Conservation (phyloP, 345 rosid genomes). For the Syzygium jambos region DNA sequence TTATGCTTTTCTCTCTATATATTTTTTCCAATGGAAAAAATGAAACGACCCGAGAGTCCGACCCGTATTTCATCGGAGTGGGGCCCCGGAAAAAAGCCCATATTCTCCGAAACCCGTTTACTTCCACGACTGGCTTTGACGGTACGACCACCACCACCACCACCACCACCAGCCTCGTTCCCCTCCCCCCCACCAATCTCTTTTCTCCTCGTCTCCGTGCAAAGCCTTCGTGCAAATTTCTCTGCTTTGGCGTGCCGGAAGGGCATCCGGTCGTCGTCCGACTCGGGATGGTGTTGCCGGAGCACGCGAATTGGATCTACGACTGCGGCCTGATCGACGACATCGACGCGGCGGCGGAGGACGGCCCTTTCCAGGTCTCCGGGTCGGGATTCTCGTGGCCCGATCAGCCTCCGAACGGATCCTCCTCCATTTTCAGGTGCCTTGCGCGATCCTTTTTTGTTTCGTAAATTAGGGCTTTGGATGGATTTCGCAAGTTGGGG, state of each 20-base stretch:
- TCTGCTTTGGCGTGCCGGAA: not conserved
- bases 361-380: constrained; percentile 41
- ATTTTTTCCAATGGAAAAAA: not conserved
- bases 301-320: constrained; percentile 52
- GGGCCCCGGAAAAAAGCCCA: not conserved
- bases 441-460: not conserved
- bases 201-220: not conserved
- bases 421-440: constrained; percentile 65
- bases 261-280: not conserved
- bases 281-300: constrained; percentile 55
- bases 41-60: not conserved
- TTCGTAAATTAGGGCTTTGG: not conserved
- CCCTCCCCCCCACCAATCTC: too few species aligned
- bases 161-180: not conserved
- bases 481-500: not conserved
- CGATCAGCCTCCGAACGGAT: constrained; percentile 37
- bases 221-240: not conserved
- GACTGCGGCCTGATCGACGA: constrained; percentile 71
- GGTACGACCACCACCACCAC: not conserved
- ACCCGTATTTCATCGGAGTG: not conserved
- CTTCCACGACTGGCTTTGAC: not conserved
- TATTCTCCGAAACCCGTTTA: not conserved
- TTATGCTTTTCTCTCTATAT: not conserved
- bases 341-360: constrained; percentile 41
- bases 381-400: constrained; percentile 73